Conservation (phyloP, 1,139 yeast genomes). For the Saccharomyces hybrid region DNA sequence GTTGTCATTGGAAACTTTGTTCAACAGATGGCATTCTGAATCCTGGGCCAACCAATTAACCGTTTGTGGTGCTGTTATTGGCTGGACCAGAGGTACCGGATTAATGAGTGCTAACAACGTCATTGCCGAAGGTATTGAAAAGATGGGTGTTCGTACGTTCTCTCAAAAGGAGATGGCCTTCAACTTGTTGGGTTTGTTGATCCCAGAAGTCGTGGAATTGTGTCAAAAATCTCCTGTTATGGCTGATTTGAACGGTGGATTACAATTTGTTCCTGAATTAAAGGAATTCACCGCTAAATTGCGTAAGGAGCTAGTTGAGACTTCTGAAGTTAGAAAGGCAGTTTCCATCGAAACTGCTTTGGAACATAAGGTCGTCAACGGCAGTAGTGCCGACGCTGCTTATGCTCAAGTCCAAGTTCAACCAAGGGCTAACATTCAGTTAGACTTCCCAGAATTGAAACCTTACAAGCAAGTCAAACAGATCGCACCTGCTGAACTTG, state of each 20-base stretch:
- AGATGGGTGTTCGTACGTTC: slow-evolving; percentile 93
- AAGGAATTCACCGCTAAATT: slow-evolving; percentile 79
- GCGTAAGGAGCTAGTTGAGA: slow-evolving; percentile 74
- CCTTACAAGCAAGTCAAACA: slow-evolving; percentile 65
- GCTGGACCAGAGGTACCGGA: slow-evolving; percentile 99
- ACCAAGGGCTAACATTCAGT: slow-evolving; percentile 92
- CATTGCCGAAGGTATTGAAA: slow-evolving; percentile 96
- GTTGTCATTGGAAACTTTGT: slow-evolving; percentile 86
- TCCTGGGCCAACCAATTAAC: slow-evolving; percentile 94
- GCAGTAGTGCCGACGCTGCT: slow-evolving; percentile 83
- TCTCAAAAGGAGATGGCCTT: slow-evolving; percentile 99
- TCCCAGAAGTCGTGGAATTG: slow-evolving; percentile 74
- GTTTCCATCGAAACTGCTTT: slow-evolving; percentile 89
- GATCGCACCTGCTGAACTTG: slow-evolving; percentile 62
- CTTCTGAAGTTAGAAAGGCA: slow-evolving; percentile 90
- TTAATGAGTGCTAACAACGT: slow-evolving; percentile 95
- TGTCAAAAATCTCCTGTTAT: slow-evolving; percentile 92
- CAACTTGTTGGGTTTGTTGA: slow-evolving; percentile 88
- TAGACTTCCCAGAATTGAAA: slow-evolving; percentile 86
- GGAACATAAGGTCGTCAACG: slow-evolving; percentile 88
- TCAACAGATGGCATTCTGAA: slow-evolving; percentile 98
- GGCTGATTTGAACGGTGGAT: slow-evolving; percentile 98
- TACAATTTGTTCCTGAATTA: slow-evolving; percentile 86
- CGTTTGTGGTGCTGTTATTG: slow-evolving; percentile 95
- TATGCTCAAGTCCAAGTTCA: slow-evolving; percentile 54